Evolutionary conservation across 2,329 filamentous ascomycete species (phyloP).

Genomic region (Nannizziopsis arthrosporioides): DNA sequence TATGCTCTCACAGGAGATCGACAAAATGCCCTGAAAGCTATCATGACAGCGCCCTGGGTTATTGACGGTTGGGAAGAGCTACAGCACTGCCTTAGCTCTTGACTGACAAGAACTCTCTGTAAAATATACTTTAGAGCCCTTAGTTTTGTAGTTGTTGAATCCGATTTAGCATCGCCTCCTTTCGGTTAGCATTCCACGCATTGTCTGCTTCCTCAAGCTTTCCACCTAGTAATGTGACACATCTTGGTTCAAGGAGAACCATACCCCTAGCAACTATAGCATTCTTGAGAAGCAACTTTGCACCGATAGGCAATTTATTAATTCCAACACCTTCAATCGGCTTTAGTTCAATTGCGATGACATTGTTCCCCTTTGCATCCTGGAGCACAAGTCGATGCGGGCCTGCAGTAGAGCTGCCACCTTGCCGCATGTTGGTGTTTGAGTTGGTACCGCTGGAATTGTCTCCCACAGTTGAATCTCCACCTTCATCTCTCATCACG

Average conservation of each 20-base stretch:
- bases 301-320: conserved; percentile 54
- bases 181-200: conserved; percentile 60
- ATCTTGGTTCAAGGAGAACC: conserved; percentile 61
- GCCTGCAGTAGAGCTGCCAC: conserved; percentile 28
- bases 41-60: conserved; percentile 73
- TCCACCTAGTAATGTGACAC: conserved; percentile 66
- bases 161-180: conserved; percentile 55
- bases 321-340: conserved; percentile 55
- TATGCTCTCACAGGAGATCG: conserved; percentile 61
- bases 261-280: conserved; percentile 59
- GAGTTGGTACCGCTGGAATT: neutral
- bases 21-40: conserved; percentile 62
- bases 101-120: neutral
- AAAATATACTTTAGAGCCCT: neutral
- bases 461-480: conserved; percentile 8
- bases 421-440: conserved; percentile 12
- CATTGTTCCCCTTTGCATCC: conserved; percentile 58
- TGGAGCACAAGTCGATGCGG: conserved; percentile 75
- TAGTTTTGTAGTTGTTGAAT: conserved; percentile 30
- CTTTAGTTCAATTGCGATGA: conserved; percentile 61
- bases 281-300: conserved; percentile 63
- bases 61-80: conserved; percentile 50
- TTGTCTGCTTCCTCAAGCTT: conserved; percentile 73
- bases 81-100: conserved; percentile 18
- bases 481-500: conserved; percentile 42